These are phyloP conservation scores for Borovskyia barvae DNA, from an alignment of 208 protist genomes.

Conservation along the genomic window DNA sequence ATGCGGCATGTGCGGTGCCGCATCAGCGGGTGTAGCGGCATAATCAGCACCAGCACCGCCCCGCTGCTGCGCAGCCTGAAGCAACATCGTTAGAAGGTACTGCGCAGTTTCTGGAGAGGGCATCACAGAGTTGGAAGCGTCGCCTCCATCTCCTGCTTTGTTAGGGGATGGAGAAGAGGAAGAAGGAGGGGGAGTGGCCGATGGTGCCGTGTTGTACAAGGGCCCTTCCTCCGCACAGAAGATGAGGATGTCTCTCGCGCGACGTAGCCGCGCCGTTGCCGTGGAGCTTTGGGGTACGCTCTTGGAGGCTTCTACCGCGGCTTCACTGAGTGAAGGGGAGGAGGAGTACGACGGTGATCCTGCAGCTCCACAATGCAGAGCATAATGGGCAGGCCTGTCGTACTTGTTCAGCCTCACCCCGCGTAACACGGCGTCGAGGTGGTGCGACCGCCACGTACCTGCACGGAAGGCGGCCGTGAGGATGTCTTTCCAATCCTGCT, in stretches of 20 bases:
- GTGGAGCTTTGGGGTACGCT: slow-evolving; percentile 4
- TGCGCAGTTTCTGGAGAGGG: slow-evolving; percentile 12
- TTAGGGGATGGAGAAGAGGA: background rate
- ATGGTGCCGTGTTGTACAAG: background rate
- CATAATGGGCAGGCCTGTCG: slow-evolving; percentile 5
- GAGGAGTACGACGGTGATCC: background rate
- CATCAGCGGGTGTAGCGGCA: background rate
- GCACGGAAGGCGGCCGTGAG: slow-evolving; percentile 49
- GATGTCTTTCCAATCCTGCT: slow-evolving; percentile 69
- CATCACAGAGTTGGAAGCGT: background rate
- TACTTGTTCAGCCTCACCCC: slow-evolving; percentile 37
- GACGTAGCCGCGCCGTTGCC: slow-evolving; percentile 15
- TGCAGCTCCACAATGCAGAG: background rate
- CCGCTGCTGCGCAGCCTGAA: slow-evolving; percentile 15
- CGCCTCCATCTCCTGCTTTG: too few species aligned
- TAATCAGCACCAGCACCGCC: background rate
- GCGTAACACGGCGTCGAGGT: slow-evolving; percentile 45
- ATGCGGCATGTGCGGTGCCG: background rate
- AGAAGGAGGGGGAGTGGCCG: background rate
- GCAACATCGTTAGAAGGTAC: slow-evolving; percentile 12
- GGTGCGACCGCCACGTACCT: slow-evolving; percentile 42
- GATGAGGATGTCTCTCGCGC: slow-evolving; percentile 14
- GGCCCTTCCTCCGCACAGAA: slow-evolving; percentile 25
- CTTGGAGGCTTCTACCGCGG: background rate
- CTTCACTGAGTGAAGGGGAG: background rate